These are phyloP conservation scores for Limonium bicolor DNA, from an alignment of 148 eudicot genomes.

Conservation along the genomic window DNA sequence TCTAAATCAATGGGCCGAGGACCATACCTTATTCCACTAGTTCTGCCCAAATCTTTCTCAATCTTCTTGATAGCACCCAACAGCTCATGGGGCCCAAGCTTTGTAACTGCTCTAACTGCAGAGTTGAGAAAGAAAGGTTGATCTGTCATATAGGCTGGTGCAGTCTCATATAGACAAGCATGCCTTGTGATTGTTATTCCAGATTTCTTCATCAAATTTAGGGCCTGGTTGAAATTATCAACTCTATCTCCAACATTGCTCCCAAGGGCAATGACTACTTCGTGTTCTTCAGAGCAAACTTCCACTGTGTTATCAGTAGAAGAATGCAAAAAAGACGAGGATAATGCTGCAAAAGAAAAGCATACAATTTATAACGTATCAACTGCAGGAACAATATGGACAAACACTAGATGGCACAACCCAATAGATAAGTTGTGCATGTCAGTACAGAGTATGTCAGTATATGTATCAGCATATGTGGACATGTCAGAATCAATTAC, in stretches of 20 bases:
- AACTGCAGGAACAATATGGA: too few species aligned
- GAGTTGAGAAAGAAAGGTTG: constrained; percentile 84
- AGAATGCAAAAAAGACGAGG: constrained; percentile 28
- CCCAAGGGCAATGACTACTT: constrained; percentile 79
- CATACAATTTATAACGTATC: too few species aligned
- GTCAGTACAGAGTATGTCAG: too few species aligned
- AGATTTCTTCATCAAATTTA: constrained; percentile 50
- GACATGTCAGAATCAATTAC: too few species aligned
- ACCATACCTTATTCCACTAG: constrained; percentile 75
- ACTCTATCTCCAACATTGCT: constrained; percentile 83
- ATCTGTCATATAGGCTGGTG: constrained; percentile 74
- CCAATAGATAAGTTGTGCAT: too few species aligned
- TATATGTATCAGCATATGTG: too few species aligned
- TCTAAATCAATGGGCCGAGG: constrained; percentile 86
- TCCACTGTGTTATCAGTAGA: constrained; percentile 33
- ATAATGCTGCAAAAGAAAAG: constrained; percentile 26
- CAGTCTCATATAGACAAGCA: constrained; percentile 80
- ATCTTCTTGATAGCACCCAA: constrained; percentile 56
- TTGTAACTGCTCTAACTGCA: constrained; percentile 77
- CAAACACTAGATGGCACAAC: too few species aligned
- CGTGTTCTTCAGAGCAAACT: constrained; percentile 54
- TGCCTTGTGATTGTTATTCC: constrained; percentile 61
- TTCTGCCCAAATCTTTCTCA: constrained; percentile 80
- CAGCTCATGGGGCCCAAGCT: constrained; percentile 64
- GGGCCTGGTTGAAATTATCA: constrained; percentile 49